Conservation (phyloP, 768 basidiomycete genomes). For the Dentipellis sp. region DNA sequence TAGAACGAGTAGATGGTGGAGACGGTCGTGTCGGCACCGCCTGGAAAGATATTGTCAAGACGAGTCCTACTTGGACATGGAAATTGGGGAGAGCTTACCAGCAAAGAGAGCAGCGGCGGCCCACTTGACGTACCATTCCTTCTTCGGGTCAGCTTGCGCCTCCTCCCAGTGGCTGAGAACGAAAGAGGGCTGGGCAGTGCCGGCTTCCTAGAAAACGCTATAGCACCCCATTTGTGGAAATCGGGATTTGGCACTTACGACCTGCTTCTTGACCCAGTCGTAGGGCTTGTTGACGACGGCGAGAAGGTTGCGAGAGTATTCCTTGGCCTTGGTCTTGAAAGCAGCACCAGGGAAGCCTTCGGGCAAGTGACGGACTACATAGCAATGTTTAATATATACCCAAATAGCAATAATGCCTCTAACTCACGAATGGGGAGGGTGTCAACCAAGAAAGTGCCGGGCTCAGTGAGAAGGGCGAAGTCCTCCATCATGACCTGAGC, state of each 20-base stretch:
- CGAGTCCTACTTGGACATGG: no score
- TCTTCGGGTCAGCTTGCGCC: background rate
- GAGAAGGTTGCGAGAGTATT: background rate
- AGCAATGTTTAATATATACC: no score
- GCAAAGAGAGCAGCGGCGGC: background rate
- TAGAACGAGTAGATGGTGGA: constrained; percentile 8
- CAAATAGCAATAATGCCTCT: background rate
- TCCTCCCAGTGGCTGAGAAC: background rate
- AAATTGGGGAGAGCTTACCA: background rate
- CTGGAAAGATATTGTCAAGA: no score
- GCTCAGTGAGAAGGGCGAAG: constrained; percentile 8
- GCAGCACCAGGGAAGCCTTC: constrained; percentile 24
- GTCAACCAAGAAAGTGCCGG: constrained; percentile 17
- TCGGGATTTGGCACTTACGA: constrained; percentile 4
- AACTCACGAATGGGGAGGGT: constrained; percentile 16
- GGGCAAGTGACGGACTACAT: constrained; percentile 20
- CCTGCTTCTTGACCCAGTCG: constrained; percentile 6
- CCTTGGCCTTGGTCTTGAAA: constrained; percentile 13
- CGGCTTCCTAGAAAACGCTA: background rate
- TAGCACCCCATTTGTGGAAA: background rate
- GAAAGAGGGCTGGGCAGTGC: background rate
- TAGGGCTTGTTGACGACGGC: constrained; percentile 11
- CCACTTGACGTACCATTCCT: background rate
- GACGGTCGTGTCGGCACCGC: background rate
- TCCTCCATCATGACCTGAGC: constrained; percentile 11